phyloP scores from a whole-genome alignment of 2,329 filamentous ascomycete genomes.

The Cercospora zeae-maydis region DNA sequence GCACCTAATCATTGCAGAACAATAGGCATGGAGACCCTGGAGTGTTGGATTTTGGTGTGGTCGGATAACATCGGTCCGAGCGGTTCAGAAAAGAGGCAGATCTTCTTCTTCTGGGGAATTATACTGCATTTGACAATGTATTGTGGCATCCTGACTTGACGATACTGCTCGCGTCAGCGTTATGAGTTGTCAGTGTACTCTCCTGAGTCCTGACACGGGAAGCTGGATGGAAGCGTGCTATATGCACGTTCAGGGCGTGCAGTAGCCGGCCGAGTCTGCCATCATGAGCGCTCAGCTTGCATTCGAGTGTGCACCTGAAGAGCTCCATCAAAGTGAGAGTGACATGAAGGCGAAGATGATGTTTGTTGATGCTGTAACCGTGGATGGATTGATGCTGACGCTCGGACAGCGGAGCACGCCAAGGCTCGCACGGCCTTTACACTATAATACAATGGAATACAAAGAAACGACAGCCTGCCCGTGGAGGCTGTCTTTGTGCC shows the following conservation, averaged over 20 bases:
- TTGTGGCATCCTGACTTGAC: background rate
- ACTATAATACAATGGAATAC: background rate
- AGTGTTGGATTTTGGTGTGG: background rate
- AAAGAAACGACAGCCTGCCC: background rate
- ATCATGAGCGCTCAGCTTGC: background rate
- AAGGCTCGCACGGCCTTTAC: background rate
- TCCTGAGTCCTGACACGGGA: background rate
- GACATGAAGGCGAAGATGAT: background rate
- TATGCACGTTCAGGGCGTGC: background rate
- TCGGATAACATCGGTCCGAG: conserved; percentile 1
- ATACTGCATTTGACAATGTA: background rate
- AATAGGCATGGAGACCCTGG: background rate
- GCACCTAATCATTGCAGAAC: background rate
- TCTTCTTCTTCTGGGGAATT: background rate
- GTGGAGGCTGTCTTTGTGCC: background rate
- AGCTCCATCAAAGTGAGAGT: background rate
- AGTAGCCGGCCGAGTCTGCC: background rate
- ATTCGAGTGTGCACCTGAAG: background rate
- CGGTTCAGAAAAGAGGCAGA: background rate
- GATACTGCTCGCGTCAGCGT: background rate
- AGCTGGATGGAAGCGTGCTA: background rate
- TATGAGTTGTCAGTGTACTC: background rate
- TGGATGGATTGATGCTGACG: too few species aligned
- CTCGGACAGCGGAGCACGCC: background rate
- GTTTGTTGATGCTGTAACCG: background rate